Base-by-base conservation (phyloP, 2,329 filamentous ascomycete species). In the Aaosphaeria arxii region DNA sequence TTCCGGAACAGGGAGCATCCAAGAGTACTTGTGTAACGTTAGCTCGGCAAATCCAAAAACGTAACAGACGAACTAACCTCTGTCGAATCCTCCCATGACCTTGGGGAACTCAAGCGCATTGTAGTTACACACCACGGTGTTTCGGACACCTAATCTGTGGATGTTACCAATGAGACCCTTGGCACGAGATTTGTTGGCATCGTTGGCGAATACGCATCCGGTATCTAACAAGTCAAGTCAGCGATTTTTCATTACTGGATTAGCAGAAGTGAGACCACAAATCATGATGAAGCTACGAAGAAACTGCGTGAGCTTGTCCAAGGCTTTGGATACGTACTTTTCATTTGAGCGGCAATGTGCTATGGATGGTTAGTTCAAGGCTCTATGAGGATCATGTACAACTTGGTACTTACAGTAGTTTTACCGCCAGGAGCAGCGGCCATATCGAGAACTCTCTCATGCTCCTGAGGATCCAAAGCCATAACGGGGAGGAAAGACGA, bases 121-220 rank as follows among this genome's bases (percentile, higher is more conserved):
- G 71, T 97, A 91, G 75, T 95, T 91, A 76, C 89, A 96, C 13
- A 99, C 91, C 54, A 99, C 86, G 40, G 89, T 89, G 74, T 99
- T 99, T 69, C 89, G 91, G 57, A 88, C 89, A 42, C 94, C 94
- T 9, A 97, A 80, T 67, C 94, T 89, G 75, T 97, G 92, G 53
- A 97, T 89, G 77, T 99, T 70, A 75, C 94, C 94, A 58, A 99
- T 97, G 46, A 99, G 78, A 87, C 90, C 94, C 77, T 96, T 97
- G 43, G 91, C 83, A 83, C 94, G 88, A 50, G 85, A 77, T 72
- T 96, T 96, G 78, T 88, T 96, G 59, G 89, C 85, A 82, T 99
- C 94, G 78, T 99, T 99, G 68, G 94, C 92, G 64, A 99, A 90
- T 57, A 99, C 86, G 58, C 88, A 87, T 47, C 94, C 94, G 0